Base-by-base conservation (phyloP, 1,284 basidiomycete species). In the Marasmius oreades region DNA sequence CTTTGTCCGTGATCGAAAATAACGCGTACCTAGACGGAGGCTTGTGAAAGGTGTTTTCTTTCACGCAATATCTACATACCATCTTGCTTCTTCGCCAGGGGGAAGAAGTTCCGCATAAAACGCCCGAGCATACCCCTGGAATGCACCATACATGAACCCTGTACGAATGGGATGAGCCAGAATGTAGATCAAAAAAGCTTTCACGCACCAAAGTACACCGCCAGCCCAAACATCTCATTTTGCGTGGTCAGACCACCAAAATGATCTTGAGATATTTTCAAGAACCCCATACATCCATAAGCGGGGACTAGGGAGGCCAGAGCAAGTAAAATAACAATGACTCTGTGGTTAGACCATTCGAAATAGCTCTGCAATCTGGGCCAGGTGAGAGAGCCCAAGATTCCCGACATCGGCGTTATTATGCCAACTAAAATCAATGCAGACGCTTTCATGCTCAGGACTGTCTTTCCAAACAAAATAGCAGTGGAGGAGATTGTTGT, bases 1-100 rank as follows among this genome's bases (percentile, higher is more conserved):
- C 88, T 77, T 93, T 93, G 73, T 92, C 91, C 0, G 93, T 95
- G 62, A 96, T 92, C 5, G 90, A 89, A 70, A 89, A 96, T 23
- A 95, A 72, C 1, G 84, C 91, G 65, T 85, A 31, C 28, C 28
- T 31, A 31, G 28, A 31, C 5, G 28, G 28, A 4, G 28, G 28
- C 28, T 31, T 31, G 28, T 31, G 28, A 31, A 31, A 4, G 28
- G 28, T 4, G 10, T 31, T 31, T 31, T 31, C 10, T 4, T 5
- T 4, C 4, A 10, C 28, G 10, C 4, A 31, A 31, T 31, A 5
- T 31, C 10, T 10, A 31, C 28, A 31, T 31, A 88, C 88, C 89
- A 93, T 57, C 89, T 72, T 1, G 90, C 90, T 69, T 90, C 89
- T 68, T 93, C 88, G 0, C 88, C 85, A 0, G 80, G 81, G 0